A percentile compares a stretch with the other conserved stretches of the same genome.
These are phyloP conservation scores for Diversispora epigaea DNA, from an alignment of 192 early-diverging fungal species.

Conservation along the genomic window DNA sequence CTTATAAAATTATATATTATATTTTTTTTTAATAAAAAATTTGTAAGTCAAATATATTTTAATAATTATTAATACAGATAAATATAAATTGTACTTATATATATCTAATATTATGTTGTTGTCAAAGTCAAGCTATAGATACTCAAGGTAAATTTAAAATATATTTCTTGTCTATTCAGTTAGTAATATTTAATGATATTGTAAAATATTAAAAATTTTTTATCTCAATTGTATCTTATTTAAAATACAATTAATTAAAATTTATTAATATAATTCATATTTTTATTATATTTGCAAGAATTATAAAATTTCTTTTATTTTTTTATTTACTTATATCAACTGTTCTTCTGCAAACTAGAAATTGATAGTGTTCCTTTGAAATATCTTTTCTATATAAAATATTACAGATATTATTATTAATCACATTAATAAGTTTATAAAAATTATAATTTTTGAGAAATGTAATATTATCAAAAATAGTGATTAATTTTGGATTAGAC, in stretches of 20 bases:
- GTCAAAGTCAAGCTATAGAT: background rate
- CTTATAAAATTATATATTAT: background rate
- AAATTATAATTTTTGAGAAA: no score
- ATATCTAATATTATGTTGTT: constrained; percentile 2
- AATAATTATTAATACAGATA: constrained; percentile 11
- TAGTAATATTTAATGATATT: constrained; percentile 1
- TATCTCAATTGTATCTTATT: background rate
- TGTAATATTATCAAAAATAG: no score
- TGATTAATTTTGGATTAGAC: no score
- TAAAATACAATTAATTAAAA: constrained; percentile 25
- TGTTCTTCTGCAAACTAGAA: background rate
- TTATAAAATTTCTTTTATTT: background rate
- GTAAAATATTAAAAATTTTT: constrained; percentile 22
- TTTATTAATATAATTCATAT: no score
- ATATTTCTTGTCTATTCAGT: constrained; percentile 6
- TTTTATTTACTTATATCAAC: background rate
- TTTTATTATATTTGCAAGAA: constrained; percentile 9
- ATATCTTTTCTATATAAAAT: no score
- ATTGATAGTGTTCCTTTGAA: no score
- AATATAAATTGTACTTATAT: background rate
- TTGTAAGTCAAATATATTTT: background rate
- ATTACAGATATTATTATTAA: no score
- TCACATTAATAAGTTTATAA: no score
- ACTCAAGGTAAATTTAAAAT: background rate
- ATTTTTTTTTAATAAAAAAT: constrained; percentile 13